phyloP scores from a whole-genome alignment of 805 yeast genomes.

The Brettanomyces bruxellensis region DNA sequence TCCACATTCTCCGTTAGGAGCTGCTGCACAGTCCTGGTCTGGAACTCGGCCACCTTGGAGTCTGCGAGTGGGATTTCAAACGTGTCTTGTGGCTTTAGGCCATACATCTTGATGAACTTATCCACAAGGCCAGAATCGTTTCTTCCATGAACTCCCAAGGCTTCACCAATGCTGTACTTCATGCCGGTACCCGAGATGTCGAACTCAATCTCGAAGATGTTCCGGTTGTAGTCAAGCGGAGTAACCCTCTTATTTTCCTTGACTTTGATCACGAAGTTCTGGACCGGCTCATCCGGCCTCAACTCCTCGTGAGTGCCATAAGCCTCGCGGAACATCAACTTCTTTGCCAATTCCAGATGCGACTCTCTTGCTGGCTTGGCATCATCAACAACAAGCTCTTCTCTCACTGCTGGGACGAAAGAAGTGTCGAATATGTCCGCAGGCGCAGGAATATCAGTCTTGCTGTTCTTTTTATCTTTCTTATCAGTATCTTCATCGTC shows the following conservation, averaged over 20 bases:
- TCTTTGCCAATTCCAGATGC: conserved; percentile 49
- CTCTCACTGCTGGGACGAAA: conserved; percentile 56
- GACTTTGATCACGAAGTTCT: conserved; percentile 80
- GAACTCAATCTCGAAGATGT: conserved; percentile 93
- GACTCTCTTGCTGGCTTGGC: conserved; percentile 31
- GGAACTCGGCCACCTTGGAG: conserved; percentile 56
- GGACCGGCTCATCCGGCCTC: conserved; percentile 85
- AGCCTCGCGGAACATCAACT: conserved; percentile 75
- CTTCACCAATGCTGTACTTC: conserved; percentile 91
- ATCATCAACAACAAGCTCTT: conserved; percentile 21
- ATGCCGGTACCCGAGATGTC: conserved; percentile 87
- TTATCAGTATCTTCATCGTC: conserved; percentile 18
- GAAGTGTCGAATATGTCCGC: conserved; percentile 40
- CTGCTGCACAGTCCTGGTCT: conserved; percentile 77
- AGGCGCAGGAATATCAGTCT: conserved; percentile 8
- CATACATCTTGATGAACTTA: conserved; percentile 62
- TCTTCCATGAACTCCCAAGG: conserved; percentile 90
- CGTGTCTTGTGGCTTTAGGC: conserved; percentile 57
- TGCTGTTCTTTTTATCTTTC: conserved; percentile 21
- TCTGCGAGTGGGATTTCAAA: conserved; percentile 46
- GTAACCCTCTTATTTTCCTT: conserved; percentile 89
- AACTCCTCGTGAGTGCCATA: conserved; percentile 46
- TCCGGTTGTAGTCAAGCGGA: conserved; percentile 81
- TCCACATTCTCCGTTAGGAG: conserved; percentile 74
- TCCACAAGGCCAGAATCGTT: conserved; percentile 59